Evolutionary conservation across 164 flowering plant species (phyloP).

Genomic region (Kingdonia uniflora): DNA sequence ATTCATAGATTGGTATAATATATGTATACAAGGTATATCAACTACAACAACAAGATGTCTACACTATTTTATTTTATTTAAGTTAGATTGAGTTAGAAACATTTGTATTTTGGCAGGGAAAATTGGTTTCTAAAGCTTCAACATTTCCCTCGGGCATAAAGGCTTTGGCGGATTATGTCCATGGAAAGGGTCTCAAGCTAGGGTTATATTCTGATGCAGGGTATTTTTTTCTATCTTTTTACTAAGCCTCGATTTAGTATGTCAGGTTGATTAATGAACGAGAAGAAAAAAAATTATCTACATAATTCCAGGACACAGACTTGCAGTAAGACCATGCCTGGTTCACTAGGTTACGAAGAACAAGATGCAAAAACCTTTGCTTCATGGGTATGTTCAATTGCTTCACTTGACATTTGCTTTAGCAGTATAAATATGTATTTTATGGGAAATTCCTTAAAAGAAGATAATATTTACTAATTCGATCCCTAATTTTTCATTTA

Average conservation of each 20-base stretch:
- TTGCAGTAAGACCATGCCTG: constrained; percentile 58
- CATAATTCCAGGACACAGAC: constrained; percentile 32
- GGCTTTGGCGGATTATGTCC: constrained; percentile 65
- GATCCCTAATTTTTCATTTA: neutral
- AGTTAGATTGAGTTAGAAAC: no score
- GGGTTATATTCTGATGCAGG: constrained; percentile 69
- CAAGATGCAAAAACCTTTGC: constrained; percentile 66
- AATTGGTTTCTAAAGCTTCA: constrained; percentile 37
- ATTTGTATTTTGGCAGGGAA: constrained; percentile 30
- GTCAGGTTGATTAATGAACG: no score
- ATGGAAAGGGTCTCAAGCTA: constrained; percentile 53
- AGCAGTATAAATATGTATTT: neutral
- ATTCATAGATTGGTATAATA: no score
- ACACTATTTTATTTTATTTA: no score
- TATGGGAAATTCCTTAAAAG: no score
- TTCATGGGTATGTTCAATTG: constrained; percentile 1
- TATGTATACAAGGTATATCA: no score
- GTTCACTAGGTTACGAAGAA: constrained; percentile 56
- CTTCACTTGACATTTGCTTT: neutral
- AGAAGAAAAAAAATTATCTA: no score
- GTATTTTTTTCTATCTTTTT: constrained; percentile 11
- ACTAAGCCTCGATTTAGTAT: neutral
- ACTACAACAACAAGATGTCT: no score
- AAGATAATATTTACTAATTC: no score
- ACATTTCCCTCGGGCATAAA: constrained; percentile 62